Evolutionary conservation across 257 asterid species (phyloP).

Genomic region (Rauvolfia tetraphylla): DNA sequence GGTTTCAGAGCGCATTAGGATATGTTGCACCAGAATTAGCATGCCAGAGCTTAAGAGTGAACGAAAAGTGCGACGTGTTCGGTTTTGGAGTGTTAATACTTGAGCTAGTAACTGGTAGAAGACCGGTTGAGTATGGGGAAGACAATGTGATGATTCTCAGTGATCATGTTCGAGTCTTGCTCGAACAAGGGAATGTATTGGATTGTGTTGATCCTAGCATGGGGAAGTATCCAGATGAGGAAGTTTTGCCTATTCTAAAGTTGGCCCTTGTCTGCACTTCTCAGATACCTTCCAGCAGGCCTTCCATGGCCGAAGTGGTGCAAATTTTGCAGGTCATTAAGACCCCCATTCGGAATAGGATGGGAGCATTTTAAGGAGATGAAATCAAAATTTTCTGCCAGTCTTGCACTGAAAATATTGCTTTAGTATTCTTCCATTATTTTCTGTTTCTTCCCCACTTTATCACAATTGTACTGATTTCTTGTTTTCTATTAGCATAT

Average conservation of each 20-base stretch:
- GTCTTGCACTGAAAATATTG: not conserved
- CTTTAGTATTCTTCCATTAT: not conserved
- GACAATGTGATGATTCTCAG: slow-evolving; percentile 72
- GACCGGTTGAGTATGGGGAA: slow-evolving; percentile 83
- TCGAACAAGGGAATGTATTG: slow-evolving; percentile 72
- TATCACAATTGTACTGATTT: not conserved
- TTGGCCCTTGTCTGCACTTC: slow-evolving; percentile 90
- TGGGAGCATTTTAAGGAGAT: slow-evolving; percentile 32
- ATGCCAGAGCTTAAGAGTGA: slow-evolving; percentile 83
- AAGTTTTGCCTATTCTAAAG: slow-evolving; percentile 73
- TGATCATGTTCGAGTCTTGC: slow-evolving; percentile 70
- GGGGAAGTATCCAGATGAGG: slow-evolving; percentile 75
- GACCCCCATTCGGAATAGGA: slow-evolving; percentile 63
- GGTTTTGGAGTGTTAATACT: slow-evolving; percentile 88
- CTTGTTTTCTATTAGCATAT: slow-evolving; percentile 3
- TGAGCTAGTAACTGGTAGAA: slow-evolving; percentile 71
- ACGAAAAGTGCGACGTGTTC: slow-evolving; percentile 83
- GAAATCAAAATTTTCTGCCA: not conserved
- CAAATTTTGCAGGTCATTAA: slow-evolving; percentile 85
- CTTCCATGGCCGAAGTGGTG: slow-evolving; percentile 97
- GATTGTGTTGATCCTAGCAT: slow-evolving; percentile 71
- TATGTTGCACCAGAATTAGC: slow-evolving; percentile 90
- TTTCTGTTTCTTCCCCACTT: too few relatives aligned
- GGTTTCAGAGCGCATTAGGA: slow-evolving; percentile 77
- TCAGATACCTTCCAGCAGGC: slow-evolving; percentile 92